Base-by-base conservation (phyloP, 148 eudicot species). In the Polygonum maritimum region DNA sequence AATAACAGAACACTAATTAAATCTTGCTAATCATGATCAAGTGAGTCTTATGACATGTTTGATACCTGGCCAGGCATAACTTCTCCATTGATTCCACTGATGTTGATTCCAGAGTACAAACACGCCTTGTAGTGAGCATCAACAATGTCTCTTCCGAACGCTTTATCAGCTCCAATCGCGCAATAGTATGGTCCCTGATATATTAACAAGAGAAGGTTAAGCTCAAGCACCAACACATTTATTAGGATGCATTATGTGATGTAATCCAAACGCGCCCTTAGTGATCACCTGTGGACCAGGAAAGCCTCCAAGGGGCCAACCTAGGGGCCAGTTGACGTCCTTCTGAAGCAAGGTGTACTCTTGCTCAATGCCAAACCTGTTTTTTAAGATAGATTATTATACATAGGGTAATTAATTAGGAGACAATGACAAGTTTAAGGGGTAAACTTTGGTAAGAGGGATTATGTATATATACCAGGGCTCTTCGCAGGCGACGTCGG, bases 301-400 rank as follows among this genome's bases (percentile, higher is more conserved):
- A 41, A 75, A 87, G 60, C 88, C 90, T 31, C 90, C 90, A 60
- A 80, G 51, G n/a, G 91, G 91, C 91, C 91, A 88, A 5, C 91
- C 91, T 47, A 85, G 82, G 41, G 91, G 91, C 91, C 91, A 88
- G 57, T 84, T 86, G 2, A 81, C 63, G 31, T 79, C 84, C 57
- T 78, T 82, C 78, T 88, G 91, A 33, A 88, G 80, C 39, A 88
- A 83, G 44, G 91, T 88, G 71, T 88, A 88, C 75, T 88, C 88
- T 78, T 88, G 91, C 76, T 88, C 91, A 39, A 88, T 85, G 2
- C 91, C 91, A 47, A 77, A 86, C 90, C 90, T 87, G 33, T 55
- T 38, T 39, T 36, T 35, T 38, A 58, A 13, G 39, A 57, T 0
- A 21, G 9, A 44, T 44, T 44, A 40, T 40, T 44, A 40, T 40